Base-by-base conservation (phyloP, 768 basidiomycete species). In the Podaxis sp. region DNA sequence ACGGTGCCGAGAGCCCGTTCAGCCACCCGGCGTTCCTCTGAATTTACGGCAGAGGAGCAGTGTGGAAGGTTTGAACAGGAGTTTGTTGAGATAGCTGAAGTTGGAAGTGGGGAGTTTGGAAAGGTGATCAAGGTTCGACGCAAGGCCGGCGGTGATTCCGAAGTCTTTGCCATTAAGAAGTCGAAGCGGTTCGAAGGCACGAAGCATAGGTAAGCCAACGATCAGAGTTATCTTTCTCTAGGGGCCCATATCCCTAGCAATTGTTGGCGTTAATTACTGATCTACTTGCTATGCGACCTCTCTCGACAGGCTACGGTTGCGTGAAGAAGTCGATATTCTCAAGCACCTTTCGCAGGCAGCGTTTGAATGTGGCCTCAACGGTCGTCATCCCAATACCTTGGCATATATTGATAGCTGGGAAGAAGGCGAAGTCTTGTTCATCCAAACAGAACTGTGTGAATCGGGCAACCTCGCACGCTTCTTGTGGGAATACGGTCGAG, bases 341-440 rank as follows among this genome's bases (percentile, higher is more conserved):
- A 87, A 90, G 64, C 89, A 91, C 71, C 85, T 99, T 58, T 77
- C 79, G 49, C 69, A 74, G 63, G 73, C 75, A 55, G 76, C 79
- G 5, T 76, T 74, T 60, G 73, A 72, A n/a, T 74, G 76, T 62
- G 73, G 73, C 68, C 78, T 74, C 33, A 74, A 68, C 28, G 73
- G 73, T 58, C 71, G 80, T 24, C 91, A 94, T 75, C 85, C 90
- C 0, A 95, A 97, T 74, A 88, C 98, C 15, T 82, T 99, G 37
- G 84, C 83, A 17, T 96, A 95, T 70, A 81, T 95, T 64, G 94
- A 97, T 76, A 95, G 93, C 66, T 99, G 97, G 97, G 97, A 99
- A 75, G 89, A 97, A 72, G 86, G 89, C 57, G 88, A 92, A 56
- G 83, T 85, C 54, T 78, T 99, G 26, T 98, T 84, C 76, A 98